phyloP scores from a whole-genome alignment of 257 asterid species.

The Parsonsia alboflavescens region DNA sequence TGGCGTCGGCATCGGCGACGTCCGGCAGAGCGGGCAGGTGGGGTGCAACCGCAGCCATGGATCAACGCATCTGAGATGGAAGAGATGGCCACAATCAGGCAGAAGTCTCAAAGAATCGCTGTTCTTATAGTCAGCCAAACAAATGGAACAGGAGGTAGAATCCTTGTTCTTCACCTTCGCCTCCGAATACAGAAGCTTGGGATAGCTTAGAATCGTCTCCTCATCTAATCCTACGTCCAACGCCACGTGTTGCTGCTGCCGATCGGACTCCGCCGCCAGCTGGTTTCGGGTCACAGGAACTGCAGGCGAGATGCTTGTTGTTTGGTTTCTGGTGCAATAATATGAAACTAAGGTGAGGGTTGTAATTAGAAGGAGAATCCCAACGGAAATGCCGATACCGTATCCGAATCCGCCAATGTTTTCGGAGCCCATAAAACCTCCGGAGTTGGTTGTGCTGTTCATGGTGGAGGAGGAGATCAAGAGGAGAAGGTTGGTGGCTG shows the following conservation, averaged over 20 bases:
- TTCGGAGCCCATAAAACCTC: conserved; percentile 44
- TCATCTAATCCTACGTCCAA: conserved; percentile 69
- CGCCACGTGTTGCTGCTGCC: neutral
- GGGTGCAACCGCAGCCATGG: conserved; percentile 89
- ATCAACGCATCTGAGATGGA: conserved; percentile 75
- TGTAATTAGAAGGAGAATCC: conserved; percentile 74
- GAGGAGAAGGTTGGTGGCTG: conserved; percentile 1
- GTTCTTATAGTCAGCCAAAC: conserved; percentile 68
- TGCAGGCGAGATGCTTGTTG: conserved; percentile 10
- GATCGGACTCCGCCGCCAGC: neutral
- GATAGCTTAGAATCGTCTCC: conserved; percentile 57
- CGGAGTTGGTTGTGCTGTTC: conserved; percentile 39
- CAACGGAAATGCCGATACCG: conserved; percentile 79
- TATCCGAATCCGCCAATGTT: conserved; percentile 75
- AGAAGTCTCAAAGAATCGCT: conserved; percentile 49
- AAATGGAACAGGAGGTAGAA: conserved; percentile 77
- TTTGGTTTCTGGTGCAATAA: conserved; percentile 58
- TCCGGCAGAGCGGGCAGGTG: conserved; percentile 87
- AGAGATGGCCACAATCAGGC: conserved; percentile 85
- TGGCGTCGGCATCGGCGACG: conserved; percentile 83
- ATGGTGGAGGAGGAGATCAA: conserved; percentile 4
- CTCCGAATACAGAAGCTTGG: conserved; percentile 58
- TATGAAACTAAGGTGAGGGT: conserved; percentile 75
- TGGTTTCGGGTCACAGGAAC: neutral
- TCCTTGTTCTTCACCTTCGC: conserved; percentile 46